These are phyloP conservation scores for Lantana camara DNA, from an alignment of 257 asterid genomes.

Conservation along the genomic window DNA sequence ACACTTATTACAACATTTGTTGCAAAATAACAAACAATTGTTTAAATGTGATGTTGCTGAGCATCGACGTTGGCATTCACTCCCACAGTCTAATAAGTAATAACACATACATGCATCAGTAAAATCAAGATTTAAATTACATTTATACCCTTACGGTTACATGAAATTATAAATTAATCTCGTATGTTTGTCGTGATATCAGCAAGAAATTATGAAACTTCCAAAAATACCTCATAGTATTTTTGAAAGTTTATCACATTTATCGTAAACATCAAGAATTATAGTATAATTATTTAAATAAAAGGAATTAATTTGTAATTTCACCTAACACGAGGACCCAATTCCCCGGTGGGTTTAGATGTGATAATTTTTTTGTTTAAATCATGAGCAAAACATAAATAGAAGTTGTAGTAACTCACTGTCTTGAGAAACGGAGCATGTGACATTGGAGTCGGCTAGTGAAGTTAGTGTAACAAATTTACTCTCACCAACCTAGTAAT, in stretches of 20 bases:
- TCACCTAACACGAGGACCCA: too few relatives aligned
- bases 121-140: too few relatives aligned
- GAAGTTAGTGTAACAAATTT: background rate
- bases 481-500: background rate
- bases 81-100: conserved; percentile 27
- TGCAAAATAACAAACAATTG: conserved; percentile 28
- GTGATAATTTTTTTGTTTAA: background rate
- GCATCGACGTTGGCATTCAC: conserved; percentile 35
- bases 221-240: too few relatives aligned
- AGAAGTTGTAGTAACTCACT: conserved; percentile 19
- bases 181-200: too few relatives aligned
- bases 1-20: conserved; percentile 34
- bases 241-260: too few relatives aligned
- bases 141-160: too few relatives aligned
- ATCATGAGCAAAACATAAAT: background rate
- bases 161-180: too few relatives aligned
- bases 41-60: conserved; percentile 16
- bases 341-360: background rate
- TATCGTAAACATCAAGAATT: too few relatives aligned
- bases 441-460: background rate
- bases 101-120: too few relatives aligned
- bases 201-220: too few relatives aligned
- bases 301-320: too few relatives aligned
- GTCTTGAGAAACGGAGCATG: conserved; percentile 21
- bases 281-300: too few relatives aligned